These are phyloP conservation scores for Carpinus viminea DNA, from an alignment of 306 rosid species.

Conservation along the genomic window DNA sequence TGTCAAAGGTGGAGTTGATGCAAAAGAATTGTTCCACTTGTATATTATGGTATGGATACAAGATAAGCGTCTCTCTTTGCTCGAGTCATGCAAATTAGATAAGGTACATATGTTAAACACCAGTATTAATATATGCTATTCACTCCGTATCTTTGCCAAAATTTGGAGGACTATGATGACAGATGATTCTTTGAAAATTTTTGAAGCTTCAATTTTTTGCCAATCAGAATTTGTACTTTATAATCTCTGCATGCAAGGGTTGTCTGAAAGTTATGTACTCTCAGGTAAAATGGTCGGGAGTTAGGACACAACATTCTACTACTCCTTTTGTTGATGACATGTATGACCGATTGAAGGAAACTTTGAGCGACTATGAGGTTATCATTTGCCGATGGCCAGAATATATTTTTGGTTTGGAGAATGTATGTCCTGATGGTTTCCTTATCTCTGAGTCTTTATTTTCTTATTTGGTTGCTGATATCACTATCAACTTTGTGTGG, in stretches of 20 bases:
- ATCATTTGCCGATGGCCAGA: slow-evolving; percentile 99
- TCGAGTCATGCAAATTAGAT: slow-evolving; percentile 87
- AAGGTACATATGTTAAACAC: slow-evolving; percentile 55
- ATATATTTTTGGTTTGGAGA: slow-evolving; percentile 74
- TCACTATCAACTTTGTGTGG: neutral
- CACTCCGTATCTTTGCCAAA: slow-evolving; percentile 3
- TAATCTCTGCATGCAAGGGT: slow-evolving; percentile 14
- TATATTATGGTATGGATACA: slow-evolving; percentile 94
- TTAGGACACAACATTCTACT: slow-evolving; percentile 87
- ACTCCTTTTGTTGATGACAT: slow-evolving; percentile 98
- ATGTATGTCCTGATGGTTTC: slow-evolving; percentile 55
- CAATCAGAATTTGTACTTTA: slow-evolving; percentile 15
- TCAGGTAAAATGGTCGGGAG: slow-evolving; percentile 99
- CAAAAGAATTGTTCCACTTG: slow-evolving; percentile 93
- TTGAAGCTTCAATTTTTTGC: neutral
- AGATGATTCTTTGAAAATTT: slow-evolving; percentile 6
- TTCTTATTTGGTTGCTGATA: neutral
- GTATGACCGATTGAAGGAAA: slow-evolving; percentile 88
- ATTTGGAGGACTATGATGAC: neutral
- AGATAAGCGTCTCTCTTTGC: slow-evolving; percentile 81
- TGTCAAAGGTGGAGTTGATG: slow-evolving; percentile 90
- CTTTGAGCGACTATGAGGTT: slow-evolving; percentile 80
- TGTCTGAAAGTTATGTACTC: slow-evolving; percentile 37
- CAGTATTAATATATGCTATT: slow-evolving; percentile 15
- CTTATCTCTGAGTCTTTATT: slow-evolving; percentile 4